A percentile compares a stretch with the other conserved stretches of the same genome.
These are phyloP conservation scores for Yamadazyma olivae DNA, from an alignment of 805 yeast species.

Conservation along the genomic window DNA sequence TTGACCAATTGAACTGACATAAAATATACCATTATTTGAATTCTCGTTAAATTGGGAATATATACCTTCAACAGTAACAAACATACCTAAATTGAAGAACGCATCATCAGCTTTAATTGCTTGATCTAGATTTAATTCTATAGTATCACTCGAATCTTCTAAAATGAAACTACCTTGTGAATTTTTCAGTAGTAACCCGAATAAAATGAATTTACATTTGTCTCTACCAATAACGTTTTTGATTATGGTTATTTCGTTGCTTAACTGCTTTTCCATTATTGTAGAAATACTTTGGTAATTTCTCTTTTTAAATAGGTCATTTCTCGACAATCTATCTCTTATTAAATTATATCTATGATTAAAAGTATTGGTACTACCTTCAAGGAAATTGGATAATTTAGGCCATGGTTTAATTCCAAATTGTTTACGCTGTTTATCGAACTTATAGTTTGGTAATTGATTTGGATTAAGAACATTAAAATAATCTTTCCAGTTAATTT, in stretches of 20 bases:
- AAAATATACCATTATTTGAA: conserved; percentile 48
- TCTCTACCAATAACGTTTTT: conserved; percentile 86
- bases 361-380: conserved; percentile 37
- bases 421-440: conserved; percentile 60
- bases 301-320: conserved; percentile 66
- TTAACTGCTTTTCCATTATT: conserved; percentile 23
- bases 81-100: conserved; percentile 72
- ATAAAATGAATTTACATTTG: conserved; percentile 68
- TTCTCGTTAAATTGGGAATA: conserved; percentile 61
- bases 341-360: conserved; percentile 58
- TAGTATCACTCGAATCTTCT: conserved; percentile 77
- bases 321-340: conserved; percentile 69
- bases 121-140: conserved; percentile 64
- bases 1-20: conserved; percentile 73
- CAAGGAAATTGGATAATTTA: conserved; percentile 15
- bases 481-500: conserved; percentile 64
- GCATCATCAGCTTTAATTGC: conserved; percentile 61
- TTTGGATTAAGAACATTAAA: conserved; percentile 63
- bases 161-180: conserved; percentile 67
- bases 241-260: conserved; percentile 58
- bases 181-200: conserved; percentile 70
- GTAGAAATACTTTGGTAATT: conserved; percentile 43
- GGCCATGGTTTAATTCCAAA: conserved; percentile 38
- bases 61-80: conserved; percentile 80
- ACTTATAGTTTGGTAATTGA: conserved; percentile 61